Evolutionary conservation across 2,329 filamentous ascomycete species (phyloP), one percentile per base, ranked within the genome.

Genomic region (Zymoseptoria passerinii): DNA sequence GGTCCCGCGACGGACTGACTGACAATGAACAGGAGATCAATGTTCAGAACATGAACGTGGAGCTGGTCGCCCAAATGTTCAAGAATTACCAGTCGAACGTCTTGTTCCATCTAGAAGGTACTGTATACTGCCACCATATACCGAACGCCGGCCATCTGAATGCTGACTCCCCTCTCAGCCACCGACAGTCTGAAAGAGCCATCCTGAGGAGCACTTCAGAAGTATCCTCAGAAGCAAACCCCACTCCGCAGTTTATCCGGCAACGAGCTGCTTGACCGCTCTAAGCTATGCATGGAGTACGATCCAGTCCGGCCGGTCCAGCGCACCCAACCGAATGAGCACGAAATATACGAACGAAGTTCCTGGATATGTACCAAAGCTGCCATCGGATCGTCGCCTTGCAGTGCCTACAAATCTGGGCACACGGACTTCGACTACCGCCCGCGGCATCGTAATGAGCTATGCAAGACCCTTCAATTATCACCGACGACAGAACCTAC

Each of bases 31-130:
- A 96, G 89, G 92, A 97, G 66, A 96, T 97, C 80, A 97, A 97
- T 71, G 87, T 96, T 57, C 89, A 96, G 70, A 99, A 97, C 74
- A 96, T 97, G 91, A 95, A 99, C 71, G 90, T 96, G 40, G 94
- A 97, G 76, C 82, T 97, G 2, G 94, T 97, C 4, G 92, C 92
- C 0, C 92, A 97, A 72, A 99, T 99, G 94, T 99, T 97, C 80
- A 96, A 97, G 78, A 99, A 97, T 76, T 99, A 99, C 73, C 92
- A 96, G 74, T 96, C 91, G 9, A 99, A 97, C 68, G 92, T 97
- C 13, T 78, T 97, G 5, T 97, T 99, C 73, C 94, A 99, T 69
- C 81, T 99, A 5, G 94, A 97, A 85, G 94, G 94, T 95, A 56
- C 28, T 58, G 40, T 18, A 27, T 16, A n/a, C 18, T 51, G 10